Base-by-base conservation (phyloP, 208 protist species). In the Leishmania arabica region DNA sequence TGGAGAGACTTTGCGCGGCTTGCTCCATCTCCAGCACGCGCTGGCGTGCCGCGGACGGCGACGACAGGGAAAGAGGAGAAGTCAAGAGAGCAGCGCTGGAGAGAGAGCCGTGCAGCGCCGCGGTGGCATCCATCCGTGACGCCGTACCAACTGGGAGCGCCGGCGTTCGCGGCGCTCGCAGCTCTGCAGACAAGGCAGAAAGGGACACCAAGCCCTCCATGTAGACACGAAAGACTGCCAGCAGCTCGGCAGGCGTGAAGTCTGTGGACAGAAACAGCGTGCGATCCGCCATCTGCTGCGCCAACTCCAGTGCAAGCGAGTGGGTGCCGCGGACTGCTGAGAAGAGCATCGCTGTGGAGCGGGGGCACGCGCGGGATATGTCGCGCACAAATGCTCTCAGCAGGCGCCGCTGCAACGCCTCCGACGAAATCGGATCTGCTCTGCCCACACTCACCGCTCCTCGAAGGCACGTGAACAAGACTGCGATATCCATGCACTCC, bases 191-290 rank as follows among this genome's bases (percentile, higher is more conserved):
- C 60, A 92, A 70, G 9, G 72, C 84, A 54, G 69, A 70, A 78
- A 93, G 78, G 15, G 93, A 87, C 24, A 80, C 72, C n/a, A 92
- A 79, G 60, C 86, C 68, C 54, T 87, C 78, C 62, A 96, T 65
- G 79, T 96, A 96, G 27, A 91, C 86, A n/a, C 79, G 75, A 60
- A 96, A 90, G 15, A 96, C 92, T 21, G 90, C 82, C 24, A 95
- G 88, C 75, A 97, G 83, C 89, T 97, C 94, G 13, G 69, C 78
- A 1, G 92, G 89, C 21, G 89, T 95, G 84, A 95, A 96, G 83
- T 96, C 92, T 9, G 91, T 94, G 1, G 90, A 84, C 9, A 97
- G 87, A 77, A 95, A 97, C 17, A 97, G 76, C 5, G 91, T 88
- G 27, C 94, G 86, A 15, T 88, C 81, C 64, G 87, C 90, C 87